Evolutionary conservation across 2,329 filamentous ascomycete genomes (phyloP).

Genomic region (Cordyceps pruinosa): DNA sequence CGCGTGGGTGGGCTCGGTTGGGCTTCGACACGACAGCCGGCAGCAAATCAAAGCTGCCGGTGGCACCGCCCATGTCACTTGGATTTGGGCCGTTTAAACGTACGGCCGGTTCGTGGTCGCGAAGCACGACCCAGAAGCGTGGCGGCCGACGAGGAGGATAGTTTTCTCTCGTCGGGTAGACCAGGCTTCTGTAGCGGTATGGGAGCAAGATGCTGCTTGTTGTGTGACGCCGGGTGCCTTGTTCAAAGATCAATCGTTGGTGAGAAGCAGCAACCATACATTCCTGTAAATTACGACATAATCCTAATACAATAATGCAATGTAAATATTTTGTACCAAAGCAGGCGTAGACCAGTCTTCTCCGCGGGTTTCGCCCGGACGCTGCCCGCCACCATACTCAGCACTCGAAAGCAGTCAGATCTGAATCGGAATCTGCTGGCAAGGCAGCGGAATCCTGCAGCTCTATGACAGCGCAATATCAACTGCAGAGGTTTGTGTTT

Average conservation of each 20-base stretch:
- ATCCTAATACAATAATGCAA: neutral
- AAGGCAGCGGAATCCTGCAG: too few species aligned
- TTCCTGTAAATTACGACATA: neutral
- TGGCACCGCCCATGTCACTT: conserved; percentile 4
- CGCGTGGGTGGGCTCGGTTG: conserved; percentile 2
- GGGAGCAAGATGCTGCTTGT: too few species aligned
- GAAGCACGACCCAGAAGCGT: conserved; percentile 8
- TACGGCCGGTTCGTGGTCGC: conserved; percentile 9
- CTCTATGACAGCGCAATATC: too few species aligned
- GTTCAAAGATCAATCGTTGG: neutral
- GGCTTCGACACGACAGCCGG: neutral
- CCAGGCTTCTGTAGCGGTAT: neutral
- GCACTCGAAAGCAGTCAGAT: too few species aligned
- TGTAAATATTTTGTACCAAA: neutral
- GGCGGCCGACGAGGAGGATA: conserved; percentile 12
- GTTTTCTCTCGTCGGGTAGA: conserved; percentile 10
- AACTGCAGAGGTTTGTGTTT: too few species aligned
- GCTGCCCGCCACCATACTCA: too few species aligned
- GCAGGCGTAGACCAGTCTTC: too few species aligned
- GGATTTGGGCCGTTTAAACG: conserved; percentile 13
- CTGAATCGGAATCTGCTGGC: too few species aligned
- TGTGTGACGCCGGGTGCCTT: too few species aligned
- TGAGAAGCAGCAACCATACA: neutral
- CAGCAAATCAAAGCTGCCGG: neutral
- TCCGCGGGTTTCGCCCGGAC: neutral